These are phyloP conservation scores for Metschnikowia picachoensis DNA, from an alignment of 805 yeast species.

Conservation along the genomic window DNA sequence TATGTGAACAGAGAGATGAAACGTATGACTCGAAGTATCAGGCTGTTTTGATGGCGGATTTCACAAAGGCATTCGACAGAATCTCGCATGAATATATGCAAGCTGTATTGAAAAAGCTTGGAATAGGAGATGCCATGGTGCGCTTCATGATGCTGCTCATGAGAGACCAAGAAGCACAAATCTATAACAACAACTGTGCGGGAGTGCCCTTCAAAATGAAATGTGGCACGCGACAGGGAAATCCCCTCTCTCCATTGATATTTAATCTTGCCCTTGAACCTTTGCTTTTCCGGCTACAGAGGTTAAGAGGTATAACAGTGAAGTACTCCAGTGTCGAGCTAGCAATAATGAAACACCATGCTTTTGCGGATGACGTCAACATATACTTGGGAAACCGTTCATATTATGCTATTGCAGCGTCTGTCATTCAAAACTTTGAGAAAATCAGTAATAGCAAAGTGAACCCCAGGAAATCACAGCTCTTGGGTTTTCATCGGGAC, in stretches of 20 bases:
- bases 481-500: too few relatives aligned
- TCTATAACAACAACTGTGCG: not conserved
- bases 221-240: conserved; percentile 7
- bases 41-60: conserved; percentile 1
- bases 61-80: conserved; percentile 4
- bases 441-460: not conserved
- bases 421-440: not conserved
- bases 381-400: not conserved
- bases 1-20: too few relatives aligned
- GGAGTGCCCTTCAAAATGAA: conserved; percentile 1
- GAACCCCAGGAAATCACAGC: not conserved
- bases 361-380: too few relatives aligned
- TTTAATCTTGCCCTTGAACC: conserved; percentile 8
- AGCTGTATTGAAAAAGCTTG: not conserved
- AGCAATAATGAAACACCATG: conserved; percentile 2
- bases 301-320: not conserved
- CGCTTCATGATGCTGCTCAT: conserved; percentile 4
- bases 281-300: not conserved
- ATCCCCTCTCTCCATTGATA: conserved; percentile 5
- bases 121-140: not conserved
- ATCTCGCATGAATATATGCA: conserved; percentile 1
- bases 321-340: not conserved
- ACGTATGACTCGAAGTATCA: too few relatives aligned
- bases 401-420: not conserved
- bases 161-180: conserved; percentile 1